These are phyloP conservation scores for Trichoderma koningii DNA, from an alignment of 2,329 filamentous ascomycete species.

Conservation along the genomic window DNA sequence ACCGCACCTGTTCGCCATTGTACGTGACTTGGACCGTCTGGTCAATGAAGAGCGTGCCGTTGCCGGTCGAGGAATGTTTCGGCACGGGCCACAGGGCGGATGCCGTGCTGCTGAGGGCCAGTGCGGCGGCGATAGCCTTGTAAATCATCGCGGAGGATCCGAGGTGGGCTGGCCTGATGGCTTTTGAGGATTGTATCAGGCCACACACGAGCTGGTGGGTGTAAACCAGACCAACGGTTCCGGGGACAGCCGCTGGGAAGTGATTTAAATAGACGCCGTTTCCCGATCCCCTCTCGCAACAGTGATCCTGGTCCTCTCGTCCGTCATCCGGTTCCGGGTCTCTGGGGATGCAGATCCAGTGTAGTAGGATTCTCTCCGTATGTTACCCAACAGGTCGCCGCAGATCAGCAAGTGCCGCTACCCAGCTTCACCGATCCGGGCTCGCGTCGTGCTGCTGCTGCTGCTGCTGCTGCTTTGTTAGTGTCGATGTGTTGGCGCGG, in stretches of 20 bases:
- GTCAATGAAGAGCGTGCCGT: slow-evolving; percentile 56
- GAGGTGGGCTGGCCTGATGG: neutral
- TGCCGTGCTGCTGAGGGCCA: slow-evolving; percentile 34
- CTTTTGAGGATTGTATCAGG: slow-evolving; percentile 9
- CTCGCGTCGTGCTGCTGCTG: neutral
- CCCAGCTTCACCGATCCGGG: slow-evolving; percentile 13
- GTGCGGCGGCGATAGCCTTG: slow-evolving; percentile 15
- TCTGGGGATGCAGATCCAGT: neutral
- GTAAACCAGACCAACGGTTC: neutral
- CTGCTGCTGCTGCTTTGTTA: neutral
- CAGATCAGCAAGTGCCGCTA: slow-evolving; percentile 13
- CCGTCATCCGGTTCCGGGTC: neutral
- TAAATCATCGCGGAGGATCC: slow-evolving; percentile 9
- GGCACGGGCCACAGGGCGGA: slow-evolving; percentile 63
- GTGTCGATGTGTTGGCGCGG: slow-evolving; percentile 11
- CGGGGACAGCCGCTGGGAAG: neutral
- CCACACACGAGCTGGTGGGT: neutral
- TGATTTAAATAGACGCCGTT: slow-evolving; percentile 14
- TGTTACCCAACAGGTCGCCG: neutral
- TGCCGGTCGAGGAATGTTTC: slow-evolving; percentile 53
- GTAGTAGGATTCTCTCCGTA: neutral
- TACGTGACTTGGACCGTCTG: slow-evolving; percentile 57
- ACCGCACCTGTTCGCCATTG: slow-evolving; percentile 47
- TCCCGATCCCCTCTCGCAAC: neutral
- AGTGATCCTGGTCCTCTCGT: slow-evolving; percentile 2